A percentile compares a stretch with the other conserved stretches of the same genome.
These are phyloP conservation scores for Pseudonitzschia delicatissima DNA, from an alignment of 108 stramenopile species.

Conservation along the genomic window DNA sequence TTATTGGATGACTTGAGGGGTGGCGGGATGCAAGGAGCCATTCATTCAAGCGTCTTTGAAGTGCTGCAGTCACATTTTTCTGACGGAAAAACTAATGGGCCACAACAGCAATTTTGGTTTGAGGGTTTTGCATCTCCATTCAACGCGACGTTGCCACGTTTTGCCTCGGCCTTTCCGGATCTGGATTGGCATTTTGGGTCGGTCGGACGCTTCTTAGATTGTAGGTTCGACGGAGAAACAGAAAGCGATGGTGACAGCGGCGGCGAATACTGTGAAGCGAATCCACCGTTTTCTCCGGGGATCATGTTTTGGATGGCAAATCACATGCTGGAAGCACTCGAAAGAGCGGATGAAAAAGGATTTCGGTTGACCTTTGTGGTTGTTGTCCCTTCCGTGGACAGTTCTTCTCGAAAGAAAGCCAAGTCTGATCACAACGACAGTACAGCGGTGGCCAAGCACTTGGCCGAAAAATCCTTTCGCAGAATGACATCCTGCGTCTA, in stretches of 20 bases:
- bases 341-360: slow-evolving; percentile 16
- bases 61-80: slow-evolving; percentile 40
- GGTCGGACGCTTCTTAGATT: slow-evolving; percentile 55
- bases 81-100: not conserved
- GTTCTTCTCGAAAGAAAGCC: not conserved
- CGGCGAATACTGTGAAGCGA: slow-evolving; percentile 59
- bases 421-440: not conserved
- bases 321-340: slow-evolving; percentile 37
- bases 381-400: slow-evolving; percentile 51
- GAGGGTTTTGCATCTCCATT: slow-evolving; percentile 80
- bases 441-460: slow-evolving; percentile 1
- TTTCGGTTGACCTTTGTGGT: slow-evolving; percentile 51
- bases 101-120: slow-evolving; percentile 14
- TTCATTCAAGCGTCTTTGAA: slow-evolving; percentile 62
- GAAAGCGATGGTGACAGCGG: not conserved
- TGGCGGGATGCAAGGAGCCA: slow-evolving; percentile 82
- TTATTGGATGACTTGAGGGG: slow-evolving; percentile 60
- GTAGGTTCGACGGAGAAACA: not conserved
- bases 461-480: slow-evolving; percentile 6
- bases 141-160: slow-evolving; percentile 42
- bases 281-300: slow-evolving; percentile 78
- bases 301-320: slow-evolving; percentile 60
- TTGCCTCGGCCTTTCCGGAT: slow-evolving; percentile 67
- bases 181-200: slow-evolving; percentile 81
- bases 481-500: slow-evolving; percentile 11